These are phyloP conservation scores for Plasmodium sp. DNA, from an alignment of 169 alveolate genomes.

Conservation along the genomic window DNA sequence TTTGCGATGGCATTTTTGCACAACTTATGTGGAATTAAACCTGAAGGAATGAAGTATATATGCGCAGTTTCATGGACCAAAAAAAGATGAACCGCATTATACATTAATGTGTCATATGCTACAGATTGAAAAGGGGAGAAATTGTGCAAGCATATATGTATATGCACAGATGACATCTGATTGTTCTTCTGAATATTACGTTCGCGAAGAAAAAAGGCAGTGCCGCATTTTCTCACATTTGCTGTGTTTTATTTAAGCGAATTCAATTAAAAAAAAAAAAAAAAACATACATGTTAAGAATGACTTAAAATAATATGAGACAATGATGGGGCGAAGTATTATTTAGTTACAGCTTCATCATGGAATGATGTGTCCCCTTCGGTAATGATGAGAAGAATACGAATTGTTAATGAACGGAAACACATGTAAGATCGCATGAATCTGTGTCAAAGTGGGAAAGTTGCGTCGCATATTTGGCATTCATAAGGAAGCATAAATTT, in stretches of 20 bases:
- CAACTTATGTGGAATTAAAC: neutral
- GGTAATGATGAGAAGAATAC: neutral
- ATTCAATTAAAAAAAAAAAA: neutral
- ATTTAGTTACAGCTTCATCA: neutral
- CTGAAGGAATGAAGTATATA: neutral
- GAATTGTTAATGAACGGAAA: neutral
- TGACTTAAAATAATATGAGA: neutral
- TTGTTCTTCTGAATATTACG: neutral
- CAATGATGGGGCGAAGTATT: neutral
- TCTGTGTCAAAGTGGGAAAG: neutral
- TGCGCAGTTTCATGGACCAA: too few relatives aligned
- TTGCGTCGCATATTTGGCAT: neutral
- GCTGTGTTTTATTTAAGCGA: neutral
- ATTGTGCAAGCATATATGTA: neutral
- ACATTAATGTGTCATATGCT: neutral
- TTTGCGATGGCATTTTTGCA: neutral
- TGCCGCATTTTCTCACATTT: neutral
- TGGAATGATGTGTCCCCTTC: neutral
- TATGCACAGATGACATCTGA: neutral
- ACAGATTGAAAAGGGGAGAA: neutral
- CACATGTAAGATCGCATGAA: neutral
- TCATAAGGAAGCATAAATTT: neutral
- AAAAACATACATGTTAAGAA: neutral
- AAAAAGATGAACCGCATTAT: neutral
- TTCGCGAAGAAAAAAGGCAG: neutral